These are phyloP conservation scores for Plasmodium knowlesi DNA, from an alignment of 169 alveolate genomes.

Conservation along the genomic window DNA sequence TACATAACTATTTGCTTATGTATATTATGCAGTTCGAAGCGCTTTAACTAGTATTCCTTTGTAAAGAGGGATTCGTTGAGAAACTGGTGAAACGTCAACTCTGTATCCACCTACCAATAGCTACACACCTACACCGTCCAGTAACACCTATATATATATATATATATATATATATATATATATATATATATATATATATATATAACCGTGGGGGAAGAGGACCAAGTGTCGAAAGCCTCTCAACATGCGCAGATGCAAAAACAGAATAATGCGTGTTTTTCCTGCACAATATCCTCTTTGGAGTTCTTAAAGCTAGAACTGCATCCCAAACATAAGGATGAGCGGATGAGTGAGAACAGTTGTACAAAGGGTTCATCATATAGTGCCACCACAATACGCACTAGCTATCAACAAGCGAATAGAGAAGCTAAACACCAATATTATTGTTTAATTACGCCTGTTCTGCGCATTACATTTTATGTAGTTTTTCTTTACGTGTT, in stretches of 20 bases:
- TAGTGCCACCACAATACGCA: neutral
- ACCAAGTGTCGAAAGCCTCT: neutral
- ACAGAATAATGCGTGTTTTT: neutral
- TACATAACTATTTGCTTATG: neutral
- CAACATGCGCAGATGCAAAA: neutral
- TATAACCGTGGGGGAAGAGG: too few relatives aligned
- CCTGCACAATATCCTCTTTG: neutral
- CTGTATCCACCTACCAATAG: neutral
- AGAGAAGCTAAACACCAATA: neutral
- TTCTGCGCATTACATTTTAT: neutral
- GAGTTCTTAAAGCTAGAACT: neutral
- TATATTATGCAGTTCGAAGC: neutral
- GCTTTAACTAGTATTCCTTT: neutral
- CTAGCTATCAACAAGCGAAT: neutral
- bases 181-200: neutral
- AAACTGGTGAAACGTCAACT: neutral
- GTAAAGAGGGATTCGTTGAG: neutral
- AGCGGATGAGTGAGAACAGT: neutral
- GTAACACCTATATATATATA: neutral
- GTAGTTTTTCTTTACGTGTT: neutral
- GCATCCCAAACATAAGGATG: neutral
- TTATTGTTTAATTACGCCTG: neutral
- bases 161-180: neutral
- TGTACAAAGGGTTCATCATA: neutral
- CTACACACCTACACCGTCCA: neutral